Conservation (phyloP, 2,329 filamentous ascomycete species). For the Diaporthe ilicicola region DNA sequence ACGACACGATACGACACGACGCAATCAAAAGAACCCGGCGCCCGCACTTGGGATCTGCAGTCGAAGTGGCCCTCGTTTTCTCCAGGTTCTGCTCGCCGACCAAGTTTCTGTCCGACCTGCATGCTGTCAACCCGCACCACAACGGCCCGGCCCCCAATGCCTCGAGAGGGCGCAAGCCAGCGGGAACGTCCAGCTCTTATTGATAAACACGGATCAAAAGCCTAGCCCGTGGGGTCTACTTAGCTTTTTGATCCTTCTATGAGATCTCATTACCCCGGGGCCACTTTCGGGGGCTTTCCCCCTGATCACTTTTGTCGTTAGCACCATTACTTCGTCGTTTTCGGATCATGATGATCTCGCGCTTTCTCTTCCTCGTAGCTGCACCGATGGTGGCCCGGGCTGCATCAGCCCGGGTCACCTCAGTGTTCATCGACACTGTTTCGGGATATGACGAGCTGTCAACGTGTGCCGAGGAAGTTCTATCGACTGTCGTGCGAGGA, state of each 20-base stretch:
- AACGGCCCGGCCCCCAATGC: slow-evolving; percentile 6
- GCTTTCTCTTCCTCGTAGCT: neutral
- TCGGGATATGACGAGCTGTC: slow-evolving; percentile 28
- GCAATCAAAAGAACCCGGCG: slow-evolving; percentile 13
- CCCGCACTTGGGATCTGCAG: neutral
- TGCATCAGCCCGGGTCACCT: neutral
- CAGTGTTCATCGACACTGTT: slow-evolving; percentile 14
- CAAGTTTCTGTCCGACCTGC: neutral
- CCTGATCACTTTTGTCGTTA: neutral
- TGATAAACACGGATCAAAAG: neutral
- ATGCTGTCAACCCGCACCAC: neutral
- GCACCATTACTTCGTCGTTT: neutral
- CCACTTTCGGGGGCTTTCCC: neutral
- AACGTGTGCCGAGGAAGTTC: slow-evolving; percentile 32
- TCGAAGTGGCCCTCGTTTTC: neutral
- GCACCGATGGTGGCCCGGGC: neutral
- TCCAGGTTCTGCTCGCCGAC: neutral
- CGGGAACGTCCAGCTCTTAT: slow-evolving; percentile 9
- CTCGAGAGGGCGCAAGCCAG: slow-evolving; percentile 4
- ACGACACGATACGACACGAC: slow-evolving; percentile 1
- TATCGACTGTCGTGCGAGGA: slow-evolving; percentile 33
- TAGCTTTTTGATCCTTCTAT: slow-evolving; percentile 11
- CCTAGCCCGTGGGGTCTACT: neutral
- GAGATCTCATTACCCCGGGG: slow-evolving; percentile 1
- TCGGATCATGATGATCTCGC: slow-evolving; percentile 1